These are phyloP conservation scores for Entomophthora muscae DNA, from an alignment of 371 early-diverging fungal genomes.

Conservation along the genomic window DNA sequence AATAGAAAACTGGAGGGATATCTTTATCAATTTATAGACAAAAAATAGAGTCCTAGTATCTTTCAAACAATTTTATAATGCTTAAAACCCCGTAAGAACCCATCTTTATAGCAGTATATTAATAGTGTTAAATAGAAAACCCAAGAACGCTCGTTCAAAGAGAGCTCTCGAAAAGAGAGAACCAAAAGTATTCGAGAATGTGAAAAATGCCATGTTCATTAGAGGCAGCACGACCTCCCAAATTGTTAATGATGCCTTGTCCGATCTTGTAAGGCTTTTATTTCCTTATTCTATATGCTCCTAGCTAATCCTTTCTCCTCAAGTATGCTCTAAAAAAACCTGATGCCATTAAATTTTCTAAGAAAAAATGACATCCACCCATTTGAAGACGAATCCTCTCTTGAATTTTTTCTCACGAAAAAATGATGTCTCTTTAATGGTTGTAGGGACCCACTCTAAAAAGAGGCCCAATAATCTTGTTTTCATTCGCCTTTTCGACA, in stretches of 20 bases:
- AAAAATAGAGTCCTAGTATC: too few relatives aligned
- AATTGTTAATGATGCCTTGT: constrained; percentile 60
- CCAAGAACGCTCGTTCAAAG: constrained; percentile 69
- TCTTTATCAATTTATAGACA: too few relatives aligned
- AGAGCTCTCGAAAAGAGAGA: constrained; percentile 74
- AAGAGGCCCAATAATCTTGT: constrained; percentile 90
- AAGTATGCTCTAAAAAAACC: constrained; percentile 86
- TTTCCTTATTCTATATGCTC: constrained; percentile 1
- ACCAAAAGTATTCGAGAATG: constrained; percentile 80
- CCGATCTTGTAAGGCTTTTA: constrained; percentile 52
- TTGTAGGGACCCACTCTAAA: constrained; percentile 82
- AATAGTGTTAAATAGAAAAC: constrained; percentile 26
- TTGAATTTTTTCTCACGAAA: constrained; percentile 88
- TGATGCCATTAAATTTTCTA: constrained; percentile 67
- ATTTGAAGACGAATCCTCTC: constrained; percentile 78
- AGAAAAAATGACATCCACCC: constrained; percentile 87
- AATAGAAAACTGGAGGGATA: too few relatives aligned
- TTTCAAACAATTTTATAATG: background rate
- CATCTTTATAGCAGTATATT: background rate
- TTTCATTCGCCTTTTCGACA: constrained; percentile 78
- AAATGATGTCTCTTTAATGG: constrained; percentile 82
- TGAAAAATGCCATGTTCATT: constrained; percentile 72
- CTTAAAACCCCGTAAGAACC: background rate
- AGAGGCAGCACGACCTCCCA: constrained; percentile 77
- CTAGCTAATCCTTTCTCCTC: constrained; percentile 6